phyloP scores from a whole-genome alignment of 176 grass and related monocot species.

The Olyra latifolia region DNA sequence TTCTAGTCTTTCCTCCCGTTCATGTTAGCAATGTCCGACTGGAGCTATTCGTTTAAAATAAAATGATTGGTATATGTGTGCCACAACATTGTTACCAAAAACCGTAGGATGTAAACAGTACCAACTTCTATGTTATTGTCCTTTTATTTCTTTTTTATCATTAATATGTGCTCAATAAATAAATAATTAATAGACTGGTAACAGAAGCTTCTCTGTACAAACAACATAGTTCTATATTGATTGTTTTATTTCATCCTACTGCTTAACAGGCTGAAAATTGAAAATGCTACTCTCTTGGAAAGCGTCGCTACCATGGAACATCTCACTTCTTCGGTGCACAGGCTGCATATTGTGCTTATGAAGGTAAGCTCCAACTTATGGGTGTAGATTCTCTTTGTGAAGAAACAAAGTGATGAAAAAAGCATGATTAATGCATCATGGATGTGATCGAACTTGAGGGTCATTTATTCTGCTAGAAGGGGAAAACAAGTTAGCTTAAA shows the following conservation, averaged over 20 bases:
- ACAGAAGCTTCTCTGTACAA: slow-evolving; percentile 12
- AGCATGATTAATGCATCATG: background rate
- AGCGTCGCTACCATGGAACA: slow-evolving; percentile 73
- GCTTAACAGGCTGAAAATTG: slow-evolving; percentile 71
- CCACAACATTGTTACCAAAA: background rate
- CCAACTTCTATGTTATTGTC: background rate
- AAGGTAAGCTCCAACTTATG: slow-evolving; percentile 48
- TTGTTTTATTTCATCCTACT: slow-evolving; percentile 39
- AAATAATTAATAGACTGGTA: background rate
- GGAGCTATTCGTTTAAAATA: background rate
- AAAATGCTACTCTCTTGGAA: slow-evolving; percentile 80
- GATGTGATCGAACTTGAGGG: background rate
- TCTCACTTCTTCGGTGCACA: slow-evolving; percentile 72
- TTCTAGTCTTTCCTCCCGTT: background rate
- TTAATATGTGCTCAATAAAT: background rate
- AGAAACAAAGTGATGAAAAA: background rate
- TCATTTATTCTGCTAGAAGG: background rate
- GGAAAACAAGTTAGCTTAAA: background rate
- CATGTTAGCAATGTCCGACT: background rate
- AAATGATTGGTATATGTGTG: background rate
- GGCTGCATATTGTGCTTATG: slow-evolving; percentile 74
- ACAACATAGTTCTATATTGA: background rate
- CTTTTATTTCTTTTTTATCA: background rate
- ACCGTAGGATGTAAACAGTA: background rate
- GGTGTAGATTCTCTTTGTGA: background rate